A percentile compares a stretch with the other conserved stretches of the same genome.
Conservation (phyloP, 108 stramenopile genomes). For the Nitzschia sp. region DNA sequence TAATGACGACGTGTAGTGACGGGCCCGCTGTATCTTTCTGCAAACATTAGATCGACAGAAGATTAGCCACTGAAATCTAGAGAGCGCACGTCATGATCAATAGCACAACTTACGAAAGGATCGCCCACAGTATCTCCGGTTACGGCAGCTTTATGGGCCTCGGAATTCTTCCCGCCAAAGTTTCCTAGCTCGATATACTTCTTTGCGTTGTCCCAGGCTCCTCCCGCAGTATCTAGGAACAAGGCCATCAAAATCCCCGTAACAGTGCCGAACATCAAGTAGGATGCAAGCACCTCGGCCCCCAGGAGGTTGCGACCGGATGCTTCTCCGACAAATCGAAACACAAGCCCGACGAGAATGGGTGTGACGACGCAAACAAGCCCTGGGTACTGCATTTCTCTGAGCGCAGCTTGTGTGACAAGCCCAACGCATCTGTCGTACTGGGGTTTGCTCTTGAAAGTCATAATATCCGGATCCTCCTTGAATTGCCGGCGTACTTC, state of each 20-base stretch:
- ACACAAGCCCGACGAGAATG: constrained; percentile 90
- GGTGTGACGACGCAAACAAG: constrained; percentile 97
- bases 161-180: constrained; percentile 88
- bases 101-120: constrained; percentile 87
- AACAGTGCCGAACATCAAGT: no score
- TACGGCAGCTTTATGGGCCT: constrained; percentile 96
- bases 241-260: constrained; percentile 96
- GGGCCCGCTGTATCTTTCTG: constrained; percentile 78
- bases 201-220: constrained; percentile 99
- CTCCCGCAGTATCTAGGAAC: constrained; percentile 98
- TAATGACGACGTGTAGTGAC: constrained; percentile 82
- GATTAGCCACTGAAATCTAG: no score
- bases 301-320: no score
- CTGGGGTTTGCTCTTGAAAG: constrained; percentile 87
- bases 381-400: constrained; percentile 96
- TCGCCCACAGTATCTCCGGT: constrained; percentile 98
- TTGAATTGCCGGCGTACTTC: constrained; percentile 99
- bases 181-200: constrained; percentile 95
- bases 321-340: constrained; percentile 88
- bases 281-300: no score
- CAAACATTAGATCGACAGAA: no score
- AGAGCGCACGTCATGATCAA: no score
- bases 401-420: constrained; percentile 92
- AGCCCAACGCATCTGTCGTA: constrained; percentile 96
- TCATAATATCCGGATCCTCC: constrained; percentile 88